Evolutionary conservation across 768 basidiomycete genomes (phyloP), one percentile per base, ranked within the genome.

Genomic region (Phaeolepiota aurea): DNA sequence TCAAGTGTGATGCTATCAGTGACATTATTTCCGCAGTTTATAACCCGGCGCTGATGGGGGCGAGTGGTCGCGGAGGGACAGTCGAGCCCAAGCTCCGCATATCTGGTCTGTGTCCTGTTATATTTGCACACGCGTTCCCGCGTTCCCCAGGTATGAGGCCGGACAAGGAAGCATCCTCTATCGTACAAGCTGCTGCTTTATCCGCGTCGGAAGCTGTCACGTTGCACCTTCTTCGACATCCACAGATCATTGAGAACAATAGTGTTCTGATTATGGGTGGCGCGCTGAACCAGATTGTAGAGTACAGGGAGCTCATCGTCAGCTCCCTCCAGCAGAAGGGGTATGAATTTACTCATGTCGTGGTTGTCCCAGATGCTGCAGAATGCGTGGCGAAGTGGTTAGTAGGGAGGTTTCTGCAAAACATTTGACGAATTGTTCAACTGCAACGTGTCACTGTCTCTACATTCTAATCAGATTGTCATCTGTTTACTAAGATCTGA

Each of bases 21-120:
- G 53, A 46, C 15, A 48, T 54, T 22, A 48, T 57, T 14, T 51
- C 51, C 3, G 51, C 51, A 5, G 48, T 56, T 3, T 54, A 56
- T 42, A 32, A 48, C 16, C 52, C 54, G 44, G n/a, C n/a, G n/a
- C n/a, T n/a, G n/a, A n/a, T n/a, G n/a, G n/a, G n/a, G n/a, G n/a
- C n/a, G n/a, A 44, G 39, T 44, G 15, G 31, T 30, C 4, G 40
- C 38, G n/a, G 25, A 7, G 25, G 12, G 9, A 23, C 39, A 13
- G 13, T 43, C 4, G 53, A 58, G 13, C 52, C 56, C 10, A 56
- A 58, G 41, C 44, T 56, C 14, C 51, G 56, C 12, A 45, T 58
- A 15, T 53, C 54, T 15, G 49, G 51, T 3, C 20, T 58, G 9
- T 52, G 49, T 34, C 48, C 42, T 13, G 9, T 48, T n/a, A 48